phyloP scores from a whole-genome alignment of 352 stramenopile genomes.

The Globisporangium okanoganense region DNA sequence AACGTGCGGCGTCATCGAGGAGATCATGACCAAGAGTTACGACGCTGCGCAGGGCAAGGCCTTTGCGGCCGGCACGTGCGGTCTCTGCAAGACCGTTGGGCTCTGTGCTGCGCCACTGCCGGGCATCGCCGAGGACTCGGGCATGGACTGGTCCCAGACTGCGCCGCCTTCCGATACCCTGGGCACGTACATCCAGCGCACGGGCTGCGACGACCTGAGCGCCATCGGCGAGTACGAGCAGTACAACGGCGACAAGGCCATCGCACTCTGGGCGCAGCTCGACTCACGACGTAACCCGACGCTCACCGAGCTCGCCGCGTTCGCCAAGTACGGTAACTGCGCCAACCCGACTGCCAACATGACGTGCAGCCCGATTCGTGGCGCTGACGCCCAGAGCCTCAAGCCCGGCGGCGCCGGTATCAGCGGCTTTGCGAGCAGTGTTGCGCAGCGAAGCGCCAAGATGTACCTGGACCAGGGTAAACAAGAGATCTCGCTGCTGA shows the following conservation, averaged over 20 bases:
- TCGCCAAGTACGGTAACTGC: conserved; percentile 37
- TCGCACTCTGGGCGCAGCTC: conserved; percentile 30
- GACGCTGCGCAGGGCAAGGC: conserved; percentile 13
- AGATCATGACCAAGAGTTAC: conserved; percentile 23
- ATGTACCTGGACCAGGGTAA: conserved; percentile 29
- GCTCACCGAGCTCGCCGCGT: conserved; percentile 28
- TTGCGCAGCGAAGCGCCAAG: conserved; percentile 4
- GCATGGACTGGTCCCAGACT: conserved; percentile 26
- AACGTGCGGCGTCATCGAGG: conserved; percentile 25
- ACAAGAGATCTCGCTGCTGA: conserved; percentile 34
- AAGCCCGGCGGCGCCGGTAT: conserved; percentile 20
- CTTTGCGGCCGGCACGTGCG: conserved; percentile 26
- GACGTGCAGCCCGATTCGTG: conserved; percentile 25
- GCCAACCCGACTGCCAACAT: conserved; percentile 27
- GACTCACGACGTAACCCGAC: conserved; percentile 35
- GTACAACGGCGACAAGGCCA: conserved; percentile 31
- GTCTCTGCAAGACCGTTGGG: conserved; percentile 19
- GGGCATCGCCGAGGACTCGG: conserved; percentile 27
- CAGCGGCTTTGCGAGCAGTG: conserved; percentile 22
- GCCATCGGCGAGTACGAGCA: conserved; percentile 33
- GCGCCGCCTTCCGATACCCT: conserved; percentile 15
- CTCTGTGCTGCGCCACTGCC: conserved; percentile 34
- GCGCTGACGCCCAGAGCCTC: conserved; percentile 23
- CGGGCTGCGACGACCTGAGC: conserved; percentile 31
- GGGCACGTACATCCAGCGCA: conserved; percentile 29